Conservation (phyloP, 176 grass and related monocot genomes). For the Panicum miliaceum region DNA sequence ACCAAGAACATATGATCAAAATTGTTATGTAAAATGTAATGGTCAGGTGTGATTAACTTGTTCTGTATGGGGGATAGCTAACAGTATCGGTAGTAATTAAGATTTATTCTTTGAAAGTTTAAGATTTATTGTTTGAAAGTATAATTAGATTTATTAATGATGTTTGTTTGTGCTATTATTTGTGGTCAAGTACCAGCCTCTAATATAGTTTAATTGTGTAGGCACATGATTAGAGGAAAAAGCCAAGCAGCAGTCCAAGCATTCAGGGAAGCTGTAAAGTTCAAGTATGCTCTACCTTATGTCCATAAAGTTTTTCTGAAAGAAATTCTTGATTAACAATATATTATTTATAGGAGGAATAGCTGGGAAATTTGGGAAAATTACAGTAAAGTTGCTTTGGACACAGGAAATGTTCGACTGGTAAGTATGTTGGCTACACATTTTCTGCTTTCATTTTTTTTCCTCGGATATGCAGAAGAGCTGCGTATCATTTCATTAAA, state of each 20-base stretch:
- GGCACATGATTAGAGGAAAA: constrained; percentile 95
- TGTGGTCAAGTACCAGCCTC: not conserved
- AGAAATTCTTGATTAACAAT: not conserved
- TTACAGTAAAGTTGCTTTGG: constrained; percentile 91
- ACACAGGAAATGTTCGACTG: constrained; percentile 67
- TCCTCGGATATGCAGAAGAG: not conserved
- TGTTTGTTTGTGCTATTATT: constrained; percentile 13
- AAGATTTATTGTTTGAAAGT: not conserved
- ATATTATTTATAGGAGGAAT: constrained; percentile 76
- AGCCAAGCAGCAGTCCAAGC: constrained; percentile 77
- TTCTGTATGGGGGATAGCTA: not conserved
- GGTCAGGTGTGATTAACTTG: constrained; percentile 21
- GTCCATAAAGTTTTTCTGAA: not conserved
- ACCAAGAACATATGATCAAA: constrained; percentile 12
- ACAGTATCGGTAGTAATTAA: not conserved
- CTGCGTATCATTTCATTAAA: not conserved
- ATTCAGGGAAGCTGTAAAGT: constrained; percentile 96
- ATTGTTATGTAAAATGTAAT: constrained; percentile 9
- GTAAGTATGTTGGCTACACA: constrained; percentile 36
- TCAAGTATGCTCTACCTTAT: constrained; percentile 61
- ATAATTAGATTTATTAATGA: not conserved
- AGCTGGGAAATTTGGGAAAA: constrained; percentile 99
- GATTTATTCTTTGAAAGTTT: not conserved
- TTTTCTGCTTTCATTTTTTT: not conserved
- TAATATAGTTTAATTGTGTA: constrained; percentile 44